Evolutionary conservation across 108 stramenopile genomes (phyloP).

Genomic region (Conticribra guillardii): DNA sequence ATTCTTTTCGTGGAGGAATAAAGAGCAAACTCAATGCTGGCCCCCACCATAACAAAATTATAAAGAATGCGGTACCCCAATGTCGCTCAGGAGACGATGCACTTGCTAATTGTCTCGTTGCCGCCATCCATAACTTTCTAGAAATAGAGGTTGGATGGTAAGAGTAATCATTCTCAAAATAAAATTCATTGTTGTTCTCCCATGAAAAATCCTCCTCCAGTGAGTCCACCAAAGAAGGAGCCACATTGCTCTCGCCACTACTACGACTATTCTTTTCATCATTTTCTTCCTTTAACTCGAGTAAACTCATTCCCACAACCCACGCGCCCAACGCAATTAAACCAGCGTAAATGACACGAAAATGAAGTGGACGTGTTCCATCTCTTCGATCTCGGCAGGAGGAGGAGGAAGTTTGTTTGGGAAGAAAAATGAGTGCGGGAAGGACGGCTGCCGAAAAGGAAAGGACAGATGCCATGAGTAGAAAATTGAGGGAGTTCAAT

Average conservation of each 20-base stretch:
- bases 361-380: conserved; percentile 69
- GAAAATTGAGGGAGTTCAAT: conserved; percentile 64
- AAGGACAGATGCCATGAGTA: conserved; percentile 80
- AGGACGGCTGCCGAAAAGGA: conserved; percentile 61
- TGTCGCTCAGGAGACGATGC: conserved; percentile 40
- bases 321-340: conserved; percentile 58
- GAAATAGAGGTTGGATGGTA: not conserved
- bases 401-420: conserved; percentile 42
- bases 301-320: conserved; percentile 59
- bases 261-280: conserved; percentile 6
- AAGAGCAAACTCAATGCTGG: conserved; percentile 60
- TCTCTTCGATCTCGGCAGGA: conserved; percentile 47
- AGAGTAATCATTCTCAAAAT: too few relatives aligned
- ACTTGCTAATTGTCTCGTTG: conserved; percentile 11
- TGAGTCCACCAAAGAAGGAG: not conserved
- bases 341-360: conserved; percentile 71
- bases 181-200: too few relatives aligned
- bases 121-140: not conserved
- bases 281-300: conserved; percentile 39
- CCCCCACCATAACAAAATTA: conserved; percentile 68
- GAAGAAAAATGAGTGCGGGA: conserved; percentile 66
- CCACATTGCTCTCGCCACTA: conserved; percentile 10
- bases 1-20: conserved; percentile 54
- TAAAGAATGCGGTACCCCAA: conserved; percentile 55
- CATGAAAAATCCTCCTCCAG: not conserved